Conservation (phyloP, 768 basidiomycete genomes). For the Tylopilus felleus region DNA sequence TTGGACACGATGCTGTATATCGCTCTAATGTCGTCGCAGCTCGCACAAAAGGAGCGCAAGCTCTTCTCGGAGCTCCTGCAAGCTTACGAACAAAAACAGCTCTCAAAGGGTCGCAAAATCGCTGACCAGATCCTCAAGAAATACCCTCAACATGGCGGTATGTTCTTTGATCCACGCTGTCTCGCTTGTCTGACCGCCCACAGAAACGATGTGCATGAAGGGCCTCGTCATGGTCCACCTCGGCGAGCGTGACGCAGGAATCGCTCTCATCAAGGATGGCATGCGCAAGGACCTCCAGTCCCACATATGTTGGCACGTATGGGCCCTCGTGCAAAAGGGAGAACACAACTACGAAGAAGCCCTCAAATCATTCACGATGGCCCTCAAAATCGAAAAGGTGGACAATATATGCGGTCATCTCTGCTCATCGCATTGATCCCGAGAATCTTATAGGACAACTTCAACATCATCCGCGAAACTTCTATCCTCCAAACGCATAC, state of each 20-base stretch:
- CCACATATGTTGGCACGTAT: slow-evolving; percentile 98
- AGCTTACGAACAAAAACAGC: slow-evolving; percentile 84
- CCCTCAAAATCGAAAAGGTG: slow-evolving; percentile 86
- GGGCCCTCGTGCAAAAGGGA: slow-evolving; percentile 90
- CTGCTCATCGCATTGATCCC: slow-evolving; percentile 1
- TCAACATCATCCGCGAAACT: slow-evolving; percentile 89
- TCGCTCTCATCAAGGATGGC: slow-evolving; percentile 82
- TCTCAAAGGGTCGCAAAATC: slow-evolving; percentile 86
- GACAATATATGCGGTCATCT: slow-evolving; percentile 18
- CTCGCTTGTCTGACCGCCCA: not conserved
- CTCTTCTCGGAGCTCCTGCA: slow-evolving; percentile 86
- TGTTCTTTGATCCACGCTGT: not conserved
- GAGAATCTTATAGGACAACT: slow-evolving; percentile 66
- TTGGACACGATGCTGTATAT: not conserved
- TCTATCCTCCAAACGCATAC: slow-evolving; percentile 88
- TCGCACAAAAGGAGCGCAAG: slow-evolving; percentile 79
- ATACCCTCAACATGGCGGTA: slow-evolving; percentile 92
- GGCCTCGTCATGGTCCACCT: slow-evolving; percentile 82
- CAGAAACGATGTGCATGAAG: slow-evolving; percentile 97
- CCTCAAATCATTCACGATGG: slow-evolving; percentile 87
- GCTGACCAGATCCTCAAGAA: slow-evolving; percentile 95
- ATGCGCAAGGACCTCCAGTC: slow-evolving; percentile 77
- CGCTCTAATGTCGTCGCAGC: slow-evolving; percentile 29
- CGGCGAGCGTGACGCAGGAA: slow-evolving; percentile 76
- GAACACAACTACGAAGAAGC: slow-evolving; percentile 96